Evolutionary conservation across 345 rosid species (phyloP).

Genomic region (Eucalyptus brandiana): DNA sequence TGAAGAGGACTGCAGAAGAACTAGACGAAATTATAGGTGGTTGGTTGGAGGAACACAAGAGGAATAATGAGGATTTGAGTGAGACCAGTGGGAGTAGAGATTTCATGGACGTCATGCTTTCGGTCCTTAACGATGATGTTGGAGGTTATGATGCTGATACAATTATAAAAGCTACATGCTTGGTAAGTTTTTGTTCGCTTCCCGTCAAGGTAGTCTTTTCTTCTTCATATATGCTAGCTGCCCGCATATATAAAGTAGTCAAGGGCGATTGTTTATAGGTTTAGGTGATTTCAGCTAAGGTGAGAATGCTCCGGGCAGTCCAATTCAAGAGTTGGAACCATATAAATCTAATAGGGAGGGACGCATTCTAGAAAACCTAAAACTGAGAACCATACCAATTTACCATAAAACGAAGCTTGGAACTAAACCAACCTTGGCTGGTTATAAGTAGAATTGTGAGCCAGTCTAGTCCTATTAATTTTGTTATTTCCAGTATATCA

Average conservation of each 20-base stretch:
- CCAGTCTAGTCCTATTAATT: neutral
- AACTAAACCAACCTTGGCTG: neutral
- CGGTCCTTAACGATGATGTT: neutral
- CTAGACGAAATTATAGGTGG: neutral
- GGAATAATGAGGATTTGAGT: neutral
- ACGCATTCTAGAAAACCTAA: accelerated
- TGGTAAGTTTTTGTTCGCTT: neutral
- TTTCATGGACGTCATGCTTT: slow-evolving; percentile 5
- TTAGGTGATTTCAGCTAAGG: neutral
- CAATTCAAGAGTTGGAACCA: neutral
- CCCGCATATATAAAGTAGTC: neutral
- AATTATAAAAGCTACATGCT: neutral
- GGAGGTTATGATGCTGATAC: neutral
- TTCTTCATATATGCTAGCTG: neutral
- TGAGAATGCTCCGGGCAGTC: neutral
- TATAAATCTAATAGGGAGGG: neutral
- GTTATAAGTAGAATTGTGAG: neutral
- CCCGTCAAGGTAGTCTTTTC: neutral
- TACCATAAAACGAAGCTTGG: neutral
- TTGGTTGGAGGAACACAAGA: slow-evolving; percentile 9
- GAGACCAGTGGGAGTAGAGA: neutral
- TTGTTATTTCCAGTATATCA: neutral
- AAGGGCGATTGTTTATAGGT: neutral
- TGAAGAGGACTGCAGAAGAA: slow-evolving; percentile 4
- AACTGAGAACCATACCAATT: neutral